Evolutionary conservation across 352 stramenopile species (phyloP), one percentile per base, ranked within the genome.

Genomic region (Globisporangium rhizosaccharum): DNA sequence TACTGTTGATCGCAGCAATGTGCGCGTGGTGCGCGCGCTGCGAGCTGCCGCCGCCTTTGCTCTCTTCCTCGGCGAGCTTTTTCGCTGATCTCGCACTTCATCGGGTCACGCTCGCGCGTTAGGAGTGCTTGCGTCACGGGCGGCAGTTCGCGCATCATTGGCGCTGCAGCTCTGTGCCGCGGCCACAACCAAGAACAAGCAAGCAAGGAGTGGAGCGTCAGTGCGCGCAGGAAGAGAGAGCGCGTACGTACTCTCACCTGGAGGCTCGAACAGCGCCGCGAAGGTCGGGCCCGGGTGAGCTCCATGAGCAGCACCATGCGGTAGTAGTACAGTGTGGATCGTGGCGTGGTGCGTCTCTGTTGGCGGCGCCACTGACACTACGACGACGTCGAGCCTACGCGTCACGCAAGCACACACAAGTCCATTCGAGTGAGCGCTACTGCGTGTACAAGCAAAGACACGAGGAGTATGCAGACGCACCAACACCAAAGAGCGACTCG

Each of bases 401-500:
- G 28, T 6, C 4, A 26, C 20, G 23, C 23, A 1, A 33, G 28
- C 28, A 56, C 8, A 20, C n/a, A 48, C 0, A 25, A 30, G 28
- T 30, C 15, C 36, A 17, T 59, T 23, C 9, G 18, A 18, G n/a
- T 57, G 20, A 57, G 33, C 28, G 12, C 25, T 18, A 2, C 11
- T 41, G 39, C 5, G 3, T n/a, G 37, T 12, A 53, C 20, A 51
- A 14, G 15, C 20, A 51, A n/a, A 18, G n/a, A 8, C 33, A 39
- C 23, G 23, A 23, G 23, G 23, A 23, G 23, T 39, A 10, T 10
- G 10, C 7, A 28, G 18, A 44, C 57, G 23, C 51, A 75, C 70
- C 86, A 70, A 94, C 87, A 53, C 87, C 87, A 53, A 96, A 96
- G 62, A 96, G 84, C 60, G 69, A 89, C 72, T 96, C 87, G 11